A percentile compares a stretch with the other conserved stretches of the same genome.
These are phyloP conservation scores for Cyanidiococcus yangmingshanensis DNA, from an alignment of 23 red algal genomes.

Conservation along the genomic window DNA sequence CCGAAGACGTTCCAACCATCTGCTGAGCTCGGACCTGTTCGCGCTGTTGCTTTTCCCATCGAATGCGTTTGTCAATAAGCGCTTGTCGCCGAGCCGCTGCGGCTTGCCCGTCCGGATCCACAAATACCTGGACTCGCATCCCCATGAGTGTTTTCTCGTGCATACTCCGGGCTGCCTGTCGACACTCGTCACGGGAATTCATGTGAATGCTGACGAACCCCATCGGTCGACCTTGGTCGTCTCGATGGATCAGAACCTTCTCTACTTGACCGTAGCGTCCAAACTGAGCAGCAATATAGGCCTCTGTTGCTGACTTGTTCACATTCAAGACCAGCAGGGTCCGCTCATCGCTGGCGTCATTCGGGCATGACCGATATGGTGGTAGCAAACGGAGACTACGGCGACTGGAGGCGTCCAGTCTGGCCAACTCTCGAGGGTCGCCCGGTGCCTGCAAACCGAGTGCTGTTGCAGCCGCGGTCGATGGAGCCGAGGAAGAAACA, in stretches of 20 bases:
- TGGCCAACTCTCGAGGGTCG: background rate
- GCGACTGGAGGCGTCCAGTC: background rate
- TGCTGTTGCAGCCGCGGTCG: background rate
- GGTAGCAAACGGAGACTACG: background rate
- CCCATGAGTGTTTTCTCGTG: conserved; percentile 12
- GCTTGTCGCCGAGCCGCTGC: background rate
- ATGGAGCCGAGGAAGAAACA: background rate
- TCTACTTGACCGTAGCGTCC: conserved; percentile 3
- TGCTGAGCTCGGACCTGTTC: background rate
- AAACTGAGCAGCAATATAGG: background rate
- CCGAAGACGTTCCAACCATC: no score
- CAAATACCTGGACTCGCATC: background rate
- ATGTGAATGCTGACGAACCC: conserved; percentile 2
- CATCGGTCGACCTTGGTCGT: background rate
- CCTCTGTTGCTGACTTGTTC: background rate
- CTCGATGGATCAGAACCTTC: background rate
- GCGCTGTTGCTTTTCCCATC: background rate
- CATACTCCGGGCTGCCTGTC: background rate
- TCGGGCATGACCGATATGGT: background rate
- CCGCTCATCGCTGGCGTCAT: conserved; percentile 6
- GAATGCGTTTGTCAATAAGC: background rate
- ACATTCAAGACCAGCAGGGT: background rate
- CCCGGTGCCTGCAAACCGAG: background rate
- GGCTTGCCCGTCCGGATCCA: background rate
- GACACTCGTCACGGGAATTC: background rate